Percentiles rank a stretch among this genome's conserved stretches.
Conservation (phyloP, 2,329 filamentous ascomycete species). For the Pseudogymnoascus verrucosus region DNA sequence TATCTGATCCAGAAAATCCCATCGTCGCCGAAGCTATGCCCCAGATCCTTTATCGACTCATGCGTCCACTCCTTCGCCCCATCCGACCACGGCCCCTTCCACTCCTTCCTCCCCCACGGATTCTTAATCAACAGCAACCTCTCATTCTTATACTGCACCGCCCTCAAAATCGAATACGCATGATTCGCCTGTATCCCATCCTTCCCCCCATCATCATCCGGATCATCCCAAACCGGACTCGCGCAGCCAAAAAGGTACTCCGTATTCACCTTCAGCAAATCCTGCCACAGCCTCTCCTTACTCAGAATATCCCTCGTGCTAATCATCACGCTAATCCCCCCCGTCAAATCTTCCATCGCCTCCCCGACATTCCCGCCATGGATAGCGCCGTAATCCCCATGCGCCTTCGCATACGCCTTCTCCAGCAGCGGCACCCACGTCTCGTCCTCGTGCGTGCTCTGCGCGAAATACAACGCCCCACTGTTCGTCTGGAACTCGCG, state of each 20-base stretch:
- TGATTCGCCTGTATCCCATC: slow-evolving; percentile 50
- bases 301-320: slow-evolving; percentile 66
- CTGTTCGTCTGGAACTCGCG: slow-evolving; percentile 45
- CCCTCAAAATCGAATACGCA: slow-evolving; percentile 51
- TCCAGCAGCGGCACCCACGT: slow-evolving; percentile 76
- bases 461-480: slow-evolving; percentile 69
- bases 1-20: slow-evolving; percentile 58
- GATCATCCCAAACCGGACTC: slow-evolving; percentile 33
- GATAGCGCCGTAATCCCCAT: slow-evolving; percentile 71
- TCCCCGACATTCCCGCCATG: slow-evolving; percentile 59
- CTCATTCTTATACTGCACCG: slow-evolving; percentile 43
- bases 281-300: slow-evolving; percentile 73
- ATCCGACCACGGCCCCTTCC: slow-evolving; percentile 51
- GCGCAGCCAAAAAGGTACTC: slow-evolving; percentile 68
- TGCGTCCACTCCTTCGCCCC: slow-evolving; percentile 55
- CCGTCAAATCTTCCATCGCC: slow-evolving; percentile 51
- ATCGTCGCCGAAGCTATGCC: slow-evolving; percentile 53
- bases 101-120: slow-evolving; percentile 52
- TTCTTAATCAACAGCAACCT: slow-evolving; percentile 46
- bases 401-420: slow-evolving; percentile 78
- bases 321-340: slow-evolving; percentile 62
- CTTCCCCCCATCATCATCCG: slow-evolving; percentile 31
- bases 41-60: slow-evolving; percentile 48
- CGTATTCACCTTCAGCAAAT: slow-evolving; percentile 70
- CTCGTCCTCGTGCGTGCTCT: slow-evolving; percentile 67